phyloP scores from a whole-genome alignment of 2,329 filamentous ascomycete genomes.

The Trichoderma sp. region DNA sequence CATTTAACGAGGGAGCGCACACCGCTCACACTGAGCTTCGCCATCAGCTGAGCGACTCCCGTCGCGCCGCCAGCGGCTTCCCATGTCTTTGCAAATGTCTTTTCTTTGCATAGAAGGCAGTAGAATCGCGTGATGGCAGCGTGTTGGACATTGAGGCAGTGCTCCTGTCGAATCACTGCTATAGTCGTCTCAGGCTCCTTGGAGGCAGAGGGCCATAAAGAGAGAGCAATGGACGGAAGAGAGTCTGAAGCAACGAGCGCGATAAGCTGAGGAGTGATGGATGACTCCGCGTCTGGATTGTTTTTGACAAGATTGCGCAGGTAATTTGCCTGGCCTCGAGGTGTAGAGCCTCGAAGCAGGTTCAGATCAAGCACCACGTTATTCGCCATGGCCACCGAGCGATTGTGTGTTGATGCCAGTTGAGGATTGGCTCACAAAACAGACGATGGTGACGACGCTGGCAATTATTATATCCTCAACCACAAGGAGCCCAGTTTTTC shows the following conservation, averaged over 20 bases:
- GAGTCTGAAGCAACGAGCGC: background rate
- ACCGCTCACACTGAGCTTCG: background rate
- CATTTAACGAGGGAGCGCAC: background rate
- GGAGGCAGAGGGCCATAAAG: background rate
- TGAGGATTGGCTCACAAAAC: background rate
- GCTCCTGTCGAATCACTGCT: background rate
- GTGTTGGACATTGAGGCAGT: background rate
- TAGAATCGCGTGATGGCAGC: background rate
- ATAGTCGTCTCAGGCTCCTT: background rate
- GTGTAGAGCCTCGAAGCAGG: background rate
- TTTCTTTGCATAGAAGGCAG: constrained; percentile 2
- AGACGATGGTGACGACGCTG: no score
- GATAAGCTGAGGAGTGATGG: constrained; percentile 6
- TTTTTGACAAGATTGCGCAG: background rate
- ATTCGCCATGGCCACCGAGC: background rate
- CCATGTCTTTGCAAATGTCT: constrained; percentile 9
- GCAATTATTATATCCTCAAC: background rate
- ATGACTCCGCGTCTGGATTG: background rate
- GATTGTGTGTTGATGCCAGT: background rate
- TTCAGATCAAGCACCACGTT: background rate
- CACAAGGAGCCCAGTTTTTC: background rate
- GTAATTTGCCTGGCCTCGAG: background rate
- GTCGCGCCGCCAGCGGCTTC: background rate
- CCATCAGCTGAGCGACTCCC: constrained; percentile 3
- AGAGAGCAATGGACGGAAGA: background rate